Evolutionary conservation across 2,329 filamentous ascomycete species (phyloP).

Genomic region (Setomelanomma holmii): DNA sequence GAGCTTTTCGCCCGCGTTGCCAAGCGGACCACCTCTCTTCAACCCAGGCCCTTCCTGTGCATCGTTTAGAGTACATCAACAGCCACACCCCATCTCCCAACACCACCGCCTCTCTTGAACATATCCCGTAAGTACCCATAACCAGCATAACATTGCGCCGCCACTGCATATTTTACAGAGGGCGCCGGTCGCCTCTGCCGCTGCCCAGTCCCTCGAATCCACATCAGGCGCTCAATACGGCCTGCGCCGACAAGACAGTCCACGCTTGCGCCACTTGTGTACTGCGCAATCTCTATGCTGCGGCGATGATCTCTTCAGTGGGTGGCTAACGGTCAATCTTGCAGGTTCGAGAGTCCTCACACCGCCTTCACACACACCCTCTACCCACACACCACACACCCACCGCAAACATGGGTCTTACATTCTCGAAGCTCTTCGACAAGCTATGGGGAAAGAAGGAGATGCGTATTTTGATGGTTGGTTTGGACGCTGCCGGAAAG

Average conservation of each 20-base stretch:
- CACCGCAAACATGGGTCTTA: constrained; percentile 84
- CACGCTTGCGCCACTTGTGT: constrained; percentile 9
- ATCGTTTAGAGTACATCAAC: constrained; percentile 50
- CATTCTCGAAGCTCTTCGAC: constrained; percentile 94
- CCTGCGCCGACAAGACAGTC: constrained; percentile 19
- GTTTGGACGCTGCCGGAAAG: constrained; percentile 97
- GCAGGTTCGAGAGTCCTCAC: constrained; percentile 49
- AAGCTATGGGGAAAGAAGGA: constrained; percentile 99
- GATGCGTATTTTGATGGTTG: constrained; percentile 98
- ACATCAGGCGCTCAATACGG: constrained; percentile 35
- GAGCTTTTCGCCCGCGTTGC: constrained; percentile 28
- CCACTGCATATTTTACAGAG: constrained; percentile 19
- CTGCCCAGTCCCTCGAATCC: constrained; percentile 31
- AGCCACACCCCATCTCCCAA: constrained; percentile 45
- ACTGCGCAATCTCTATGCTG: constrained; percentile 11
- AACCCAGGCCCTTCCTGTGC: constrained; percentile 48
- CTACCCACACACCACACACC: constrained; percentile 32
- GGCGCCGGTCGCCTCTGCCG: constrained; percentile 25
- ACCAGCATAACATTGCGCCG: constrained; percentile 16
- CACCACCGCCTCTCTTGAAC: constrained; percentile 46
- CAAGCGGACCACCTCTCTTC: constrained; percentile 44
- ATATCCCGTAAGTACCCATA: constrained; percentile 42
- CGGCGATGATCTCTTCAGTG: constrained; percentile 21
- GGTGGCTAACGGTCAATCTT: constrained; percentile 16
- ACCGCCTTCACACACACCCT: constrained; percentile 32